phyloP scores from a whole-genome alignment of 805 yeast genomes.

The Myxozyma melibiosi region DNA sequence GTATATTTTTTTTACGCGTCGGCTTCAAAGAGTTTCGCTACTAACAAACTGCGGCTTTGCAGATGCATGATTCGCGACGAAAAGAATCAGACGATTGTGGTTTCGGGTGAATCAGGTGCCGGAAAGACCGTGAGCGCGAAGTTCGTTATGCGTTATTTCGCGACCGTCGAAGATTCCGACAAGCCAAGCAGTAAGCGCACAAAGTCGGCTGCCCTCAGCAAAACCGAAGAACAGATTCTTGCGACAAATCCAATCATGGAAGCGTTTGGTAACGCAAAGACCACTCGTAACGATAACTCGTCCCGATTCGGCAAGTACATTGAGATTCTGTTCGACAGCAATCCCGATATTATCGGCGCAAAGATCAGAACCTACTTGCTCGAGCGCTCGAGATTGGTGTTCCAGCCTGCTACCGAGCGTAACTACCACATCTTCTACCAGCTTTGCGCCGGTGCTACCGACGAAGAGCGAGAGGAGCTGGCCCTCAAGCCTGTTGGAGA shows the following conservation, averaged over 20 bases:
- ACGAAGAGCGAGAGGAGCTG: constrained; percentile 57
- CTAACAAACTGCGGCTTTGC: background rate
- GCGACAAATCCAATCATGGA: constrained; percentile 98
- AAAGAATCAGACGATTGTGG: constrained; percentile 92
- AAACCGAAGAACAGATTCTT: constrained; percentile 88
- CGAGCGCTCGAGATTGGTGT: constrained; percentile 91
- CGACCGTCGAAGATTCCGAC: constrained; percentile 73
- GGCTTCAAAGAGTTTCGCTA: background rate
- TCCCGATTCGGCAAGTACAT: constrained; percentile 96
- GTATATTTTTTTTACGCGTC: background rate
- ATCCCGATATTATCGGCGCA: constrained; percentile 87
- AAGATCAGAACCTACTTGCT: constrained; percentile 87
- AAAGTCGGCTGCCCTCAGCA: constrained; percentile 67
- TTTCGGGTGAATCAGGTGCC: constrained; percentile 97
- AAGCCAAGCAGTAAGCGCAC: constrained; percentile 39
- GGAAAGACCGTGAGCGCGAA: constrained; percentile 98
- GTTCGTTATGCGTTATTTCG: constrained; percentile 96
- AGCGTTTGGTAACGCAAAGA: constrained; percentile 97
- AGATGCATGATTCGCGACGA: constrained; percentile 87
- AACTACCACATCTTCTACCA: constrained; percentile 96
- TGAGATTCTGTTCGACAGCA: constrained; percentile 79
- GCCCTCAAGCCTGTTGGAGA: constrained; percentile 67
- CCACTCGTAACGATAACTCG: constrained; percentile 95
- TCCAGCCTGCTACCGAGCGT: constrained; percentile 88
- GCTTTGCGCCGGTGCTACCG: constrained; percentile 66